phyloP scores from a whole-genome alignment of 2,329 filamentous ascomycete genomes.

The Graphilbum fragrans region DNA sequence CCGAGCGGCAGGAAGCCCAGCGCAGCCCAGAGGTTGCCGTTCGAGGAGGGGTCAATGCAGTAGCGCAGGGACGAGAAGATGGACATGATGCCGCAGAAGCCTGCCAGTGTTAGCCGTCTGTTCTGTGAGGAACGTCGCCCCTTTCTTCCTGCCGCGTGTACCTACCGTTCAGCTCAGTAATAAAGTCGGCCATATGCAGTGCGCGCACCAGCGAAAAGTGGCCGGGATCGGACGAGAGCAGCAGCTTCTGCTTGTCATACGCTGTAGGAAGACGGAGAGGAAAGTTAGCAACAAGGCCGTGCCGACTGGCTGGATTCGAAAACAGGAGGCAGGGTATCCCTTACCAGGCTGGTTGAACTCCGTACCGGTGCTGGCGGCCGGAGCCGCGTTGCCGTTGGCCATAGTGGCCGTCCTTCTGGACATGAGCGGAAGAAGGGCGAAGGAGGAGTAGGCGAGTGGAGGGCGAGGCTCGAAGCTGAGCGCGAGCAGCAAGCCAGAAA shows the following conservation, averaged over 20 bases:
- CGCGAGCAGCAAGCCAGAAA: not conserved
- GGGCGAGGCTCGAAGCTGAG: not conserved
- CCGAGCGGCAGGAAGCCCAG: constrained; percentile 83
- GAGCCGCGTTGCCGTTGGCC: constrained; percentile 8
- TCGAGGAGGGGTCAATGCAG: constrained; percentile 58
- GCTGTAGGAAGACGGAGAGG: too few species aligned
- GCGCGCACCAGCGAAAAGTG: constrained; percentile 61
- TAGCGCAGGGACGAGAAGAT: constrained; percentile 92
- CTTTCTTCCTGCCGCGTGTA: constrained; percentile 23
- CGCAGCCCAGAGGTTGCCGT: constrained; percentile 66
- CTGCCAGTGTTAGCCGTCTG: constrained; percentile 1
- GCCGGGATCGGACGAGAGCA: constrained; percentile 56
- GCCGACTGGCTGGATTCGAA: too few species aligned
- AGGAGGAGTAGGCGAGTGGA: not conserved
- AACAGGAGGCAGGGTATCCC: not conserved
- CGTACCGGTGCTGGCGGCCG: not conserved
- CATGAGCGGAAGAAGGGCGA: constrained; percentile 5
- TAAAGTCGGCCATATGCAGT: constrained; percentile 70
- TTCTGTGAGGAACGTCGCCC: too few species aligned
- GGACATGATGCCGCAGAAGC: constrained; percentile 86
- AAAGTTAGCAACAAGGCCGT: not conserved
- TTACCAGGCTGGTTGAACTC: constrained; percentile 3
- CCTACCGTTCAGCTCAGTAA: constrained; percentile 69
- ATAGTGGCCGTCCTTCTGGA: constrained; percentile 9
- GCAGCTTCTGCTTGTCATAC: constrained; percentile 62